These are phyloP conservation scores for Byssochlamys sp. DNA, from an alignment of 2,329 filamentous ascomycete species.

Conservation along the genomic window DNA sequence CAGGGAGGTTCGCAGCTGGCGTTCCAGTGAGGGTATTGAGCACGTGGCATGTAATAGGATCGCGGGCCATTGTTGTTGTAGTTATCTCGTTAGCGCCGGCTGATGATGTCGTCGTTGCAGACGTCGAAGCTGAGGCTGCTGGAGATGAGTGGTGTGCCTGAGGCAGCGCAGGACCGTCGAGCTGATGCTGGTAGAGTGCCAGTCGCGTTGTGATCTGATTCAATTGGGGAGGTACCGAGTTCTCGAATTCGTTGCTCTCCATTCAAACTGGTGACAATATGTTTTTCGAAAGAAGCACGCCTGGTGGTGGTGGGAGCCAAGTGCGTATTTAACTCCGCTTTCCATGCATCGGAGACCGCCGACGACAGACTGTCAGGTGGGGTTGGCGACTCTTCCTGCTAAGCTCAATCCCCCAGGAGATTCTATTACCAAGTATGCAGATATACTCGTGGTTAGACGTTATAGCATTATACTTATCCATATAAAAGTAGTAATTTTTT, in stretches of 20 bases:
- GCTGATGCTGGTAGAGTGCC: conserved; percentile 25
- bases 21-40: conserved; percentile 41
- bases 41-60: conserved; percentile 42
- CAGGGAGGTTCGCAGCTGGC: conserved; percentile 37
- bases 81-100: conserved; percentile 1
- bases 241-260: conserved; percentile 11
- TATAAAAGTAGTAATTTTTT: too few species aligned
- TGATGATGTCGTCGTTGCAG: conserved; percentile 8
- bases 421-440: not conserved
- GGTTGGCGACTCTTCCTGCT: conserved; percentile 1
- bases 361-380: conserved; percentile 17
- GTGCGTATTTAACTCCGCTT: conserved; percentile 12
- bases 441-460: not conserved
- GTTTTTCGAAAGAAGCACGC: not conserved
- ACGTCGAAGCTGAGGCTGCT: not conserved
- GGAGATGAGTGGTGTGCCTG: not conserved
- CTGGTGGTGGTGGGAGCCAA: not conserved
- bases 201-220: conserved; percentile 23
- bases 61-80: conserved; percentile 26
- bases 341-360: conserved; percentile 27
- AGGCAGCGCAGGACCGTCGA: conserved; percentile 5
- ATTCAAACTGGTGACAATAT: conserved; percentile 1
- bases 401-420: not conserved
- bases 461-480: too few species aligned
- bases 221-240: conserved; percentile 10